Evolutionary conservation across 1,139 yeast genomes (phyloP).

Genomic region (Pichia sp.): DNA sequence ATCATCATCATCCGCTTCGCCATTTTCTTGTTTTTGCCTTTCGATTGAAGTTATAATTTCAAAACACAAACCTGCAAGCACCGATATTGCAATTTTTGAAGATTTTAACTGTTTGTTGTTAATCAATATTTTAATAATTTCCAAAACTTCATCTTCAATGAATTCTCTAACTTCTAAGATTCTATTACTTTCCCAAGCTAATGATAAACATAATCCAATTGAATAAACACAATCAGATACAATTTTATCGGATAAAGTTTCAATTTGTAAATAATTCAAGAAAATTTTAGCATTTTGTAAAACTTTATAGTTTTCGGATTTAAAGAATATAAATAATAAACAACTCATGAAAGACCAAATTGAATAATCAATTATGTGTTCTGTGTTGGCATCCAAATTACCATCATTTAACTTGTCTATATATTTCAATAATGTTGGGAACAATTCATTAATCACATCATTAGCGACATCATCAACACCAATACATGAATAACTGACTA

Average conservation of each 20-base stretch:
- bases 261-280: constrained; percentile 28
- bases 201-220: constrained; percentile 40
- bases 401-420: constrained; percentile 12
- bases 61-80: constrained; percentile 56
- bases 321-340: constrained; percentile 41
- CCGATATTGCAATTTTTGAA: constrained; percentile 40
- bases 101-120: constrained; percentile 1
- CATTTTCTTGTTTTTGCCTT: too few relatives aligned
- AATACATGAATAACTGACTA: constrained; percentile 39
- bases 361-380: constrained; percentile 4
- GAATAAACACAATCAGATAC: constrained; percentile 44
- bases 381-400: constrained; percentile 28
- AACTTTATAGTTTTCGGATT: constrained; percentile 44
- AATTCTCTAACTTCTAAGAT: constrained; percentile 28
- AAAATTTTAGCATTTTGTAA: constrained; percentile 35
- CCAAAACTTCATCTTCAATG: constrained; percentile 30
- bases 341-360: constrained; percentile 41
- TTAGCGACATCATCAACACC: constrained; percentile 49
- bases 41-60: constrained; percentile 37
- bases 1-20: constrained; percentile 26
- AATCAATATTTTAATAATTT: constrained; percentile 4
- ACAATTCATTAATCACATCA: constrained; percentile 37
- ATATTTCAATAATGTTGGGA: constrained; percentile 30
- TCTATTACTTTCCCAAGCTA: constrained; percentile 30
- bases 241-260: constrained; percentile 22